Evolutionary conservation across 164 flowering plant species (phyloP).

Genomic region (Amborella trichopoda): DNA sequence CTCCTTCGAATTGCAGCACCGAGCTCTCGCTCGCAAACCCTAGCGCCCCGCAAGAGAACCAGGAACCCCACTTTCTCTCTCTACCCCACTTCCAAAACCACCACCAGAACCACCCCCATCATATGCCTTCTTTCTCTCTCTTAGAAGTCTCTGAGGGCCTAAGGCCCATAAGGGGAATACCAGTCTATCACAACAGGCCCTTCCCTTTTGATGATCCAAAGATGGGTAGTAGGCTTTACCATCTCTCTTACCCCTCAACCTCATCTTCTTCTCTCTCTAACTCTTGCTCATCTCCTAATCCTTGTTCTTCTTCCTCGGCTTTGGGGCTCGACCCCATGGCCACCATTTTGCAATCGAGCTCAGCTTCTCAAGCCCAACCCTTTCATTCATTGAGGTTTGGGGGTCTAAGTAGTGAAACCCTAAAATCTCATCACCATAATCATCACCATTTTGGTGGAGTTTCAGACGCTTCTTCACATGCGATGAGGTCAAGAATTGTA

Average conservation of each 20-base stretch:
- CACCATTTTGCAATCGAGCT: not conserved
- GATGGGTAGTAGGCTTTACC: conserved; percentile 24
- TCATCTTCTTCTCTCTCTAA: conserved; percentile 1
- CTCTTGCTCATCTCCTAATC: not conserved
- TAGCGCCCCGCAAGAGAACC: conserved; percentile 12
- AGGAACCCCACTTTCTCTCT: conserved; percentile 1
- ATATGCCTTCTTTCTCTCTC: conserved; percentile 12
- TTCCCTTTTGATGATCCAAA: conserved; percentile 36
- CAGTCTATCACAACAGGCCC: conserved; percentile 43
- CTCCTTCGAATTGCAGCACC: conserved; percentile 22
- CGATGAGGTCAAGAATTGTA: conserved; percentile 44
- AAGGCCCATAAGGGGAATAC: conserved; percentile 56
- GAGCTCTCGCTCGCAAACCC: conserved; percentile 41
- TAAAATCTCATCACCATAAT: conserved; percentile 19
- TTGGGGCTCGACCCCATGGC: no score
- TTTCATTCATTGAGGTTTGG: no score
- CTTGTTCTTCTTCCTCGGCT: no score
- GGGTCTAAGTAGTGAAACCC: no score
- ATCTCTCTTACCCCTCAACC: conserved; percentile 14
- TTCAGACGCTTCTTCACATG: conserved; percentile 18
- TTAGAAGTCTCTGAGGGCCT: conserved; percentile 18
- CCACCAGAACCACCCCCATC: conserved; percentile 8
- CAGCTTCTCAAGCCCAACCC: no score
- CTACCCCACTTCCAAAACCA: not conserved
- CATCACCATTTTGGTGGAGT: conserved; percentile 22